Percentiles rank a stretch among this genome's conserved stretches.
Conservation (phyloP, 2,329 filamentous ascomycete genomes). For the Colletotrichum gloeosporioides region DNA sequence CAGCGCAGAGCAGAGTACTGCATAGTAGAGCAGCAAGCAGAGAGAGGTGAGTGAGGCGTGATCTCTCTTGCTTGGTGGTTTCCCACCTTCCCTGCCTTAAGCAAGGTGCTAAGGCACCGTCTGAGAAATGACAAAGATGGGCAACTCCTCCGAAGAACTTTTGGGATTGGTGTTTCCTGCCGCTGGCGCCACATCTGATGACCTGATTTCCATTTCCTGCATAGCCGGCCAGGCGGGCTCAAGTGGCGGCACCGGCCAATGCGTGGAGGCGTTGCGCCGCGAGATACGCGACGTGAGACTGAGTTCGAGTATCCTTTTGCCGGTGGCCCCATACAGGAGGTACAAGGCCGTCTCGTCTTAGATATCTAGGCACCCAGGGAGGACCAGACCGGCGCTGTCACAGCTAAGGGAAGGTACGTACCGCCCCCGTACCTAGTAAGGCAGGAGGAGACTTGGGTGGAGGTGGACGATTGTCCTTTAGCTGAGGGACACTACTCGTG, state of each 20-base stretch:
- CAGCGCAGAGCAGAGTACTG: background rate
- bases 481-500: background rate
- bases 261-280: background rate
- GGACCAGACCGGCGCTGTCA: background rate
- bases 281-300: background rate
- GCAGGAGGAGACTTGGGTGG: background rate
- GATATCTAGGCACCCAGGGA: background rate
- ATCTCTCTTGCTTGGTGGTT: background rate
- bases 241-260: slow-evolving; percentile 1
- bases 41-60: background rate
- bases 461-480: background rate
- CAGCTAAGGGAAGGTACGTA: background rate
- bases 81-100: background rate
- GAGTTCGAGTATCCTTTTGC: background rate
- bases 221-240: background rate
- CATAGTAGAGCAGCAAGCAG: background rate
- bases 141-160: background rate
- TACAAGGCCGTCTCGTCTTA: background rate
- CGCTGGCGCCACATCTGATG: slow-evolving; percentile 16
- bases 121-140: background rate
- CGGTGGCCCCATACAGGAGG: background rate
- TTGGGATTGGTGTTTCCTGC: background rate
- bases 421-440: background rate
- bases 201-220: slow-evolving; percentile 7
- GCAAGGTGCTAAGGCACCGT: background rate